phyloP scores from a whole-genome alignment of 805 yeast species.

The Limtongia smithiae region DNA sequence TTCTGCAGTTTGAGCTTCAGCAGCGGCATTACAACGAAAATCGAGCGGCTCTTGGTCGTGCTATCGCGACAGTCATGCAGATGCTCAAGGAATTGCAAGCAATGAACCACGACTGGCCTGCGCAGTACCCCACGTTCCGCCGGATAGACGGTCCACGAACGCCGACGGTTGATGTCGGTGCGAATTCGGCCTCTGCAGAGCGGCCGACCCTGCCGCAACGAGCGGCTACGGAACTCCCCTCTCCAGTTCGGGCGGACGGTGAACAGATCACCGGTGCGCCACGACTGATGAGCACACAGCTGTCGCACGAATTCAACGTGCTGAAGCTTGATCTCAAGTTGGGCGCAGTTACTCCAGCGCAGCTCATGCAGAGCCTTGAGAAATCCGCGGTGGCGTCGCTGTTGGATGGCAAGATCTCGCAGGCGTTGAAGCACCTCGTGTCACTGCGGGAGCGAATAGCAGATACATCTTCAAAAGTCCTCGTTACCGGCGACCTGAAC shows the following conservation, averaged over 20 bases:
- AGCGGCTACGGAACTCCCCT: conserved; percentile 18
- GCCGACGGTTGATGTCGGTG: not conserved
- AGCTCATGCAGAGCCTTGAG: conserved; percentile 57
- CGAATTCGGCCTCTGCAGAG: not conserved
- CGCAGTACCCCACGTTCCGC: conserved; percentile 34
- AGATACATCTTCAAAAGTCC: conserved; percentile 88
- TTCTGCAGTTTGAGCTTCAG: conserved; percentile 51
- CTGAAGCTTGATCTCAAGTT: conserved; percentile 61
- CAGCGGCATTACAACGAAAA: conserved; percentile 77
- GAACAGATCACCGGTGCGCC: conserved; percentile 14
- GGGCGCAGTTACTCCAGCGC: conserved; percentile 42
- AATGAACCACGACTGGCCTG: conserved; percentile 33
- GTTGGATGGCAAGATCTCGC: conserved; percentile 62
- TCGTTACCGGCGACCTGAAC: conserved; percentile 94
- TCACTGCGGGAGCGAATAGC: conserved; percentile 79
- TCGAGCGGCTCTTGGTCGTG: conserved; percentile 57
- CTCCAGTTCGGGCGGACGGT: not conserved
- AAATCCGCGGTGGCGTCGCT: conserved; percentile 65
- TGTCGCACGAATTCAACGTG: conserved; percentile 47
- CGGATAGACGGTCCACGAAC: conserved; percentile 1
- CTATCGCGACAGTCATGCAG: conserved; percentile 33
- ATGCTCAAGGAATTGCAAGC: conserved; percentile 35
- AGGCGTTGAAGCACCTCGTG: conserved; percentile 61
- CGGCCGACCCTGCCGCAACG: conserved; percentile 13
- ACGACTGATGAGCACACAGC: conserved; percentile 18